A percentile compares a stretch with the other conserved stretches of the same genome.
phyloP scores from a whole-genome alignment of 2,329 filamentous ascomycete species.

The Pseudopyricularia cyperi region DNA sequence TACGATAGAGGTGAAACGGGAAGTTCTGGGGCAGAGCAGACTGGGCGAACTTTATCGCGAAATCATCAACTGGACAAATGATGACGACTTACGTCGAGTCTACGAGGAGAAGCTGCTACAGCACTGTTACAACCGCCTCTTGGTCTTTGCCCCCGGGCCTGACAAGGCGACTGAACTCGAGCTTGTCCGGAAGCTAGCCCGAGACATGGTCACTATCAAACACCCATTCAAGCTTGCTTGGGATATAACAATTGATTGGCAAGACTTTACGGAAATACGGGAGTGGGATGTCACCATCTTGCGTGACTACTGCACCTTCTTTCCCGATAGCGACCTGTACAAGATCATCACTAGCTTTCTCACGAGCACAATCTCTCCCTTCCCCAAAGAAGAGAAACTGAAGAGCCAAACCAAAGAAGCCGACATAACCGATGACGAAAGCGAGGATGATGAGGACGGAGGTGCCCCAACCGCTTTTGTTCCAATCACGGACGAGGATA shows the following conservation, averaged over 20 bases:
- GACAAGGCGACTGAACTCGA: slow-evolving; percentile 59
- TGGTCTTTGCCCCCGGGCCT: slow-evolving; percentile 47
- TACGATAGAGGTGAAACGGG: slow-evolving; percentile 73
- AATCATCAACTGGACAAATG: slow-evolving; percentile 78
- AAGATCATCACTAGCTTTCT: slow-evolving; percentile 75
- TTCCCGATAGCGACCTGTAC: slow-evolving; percentile 70
- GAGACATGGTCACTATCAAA: slow-evolving; percentile 92
- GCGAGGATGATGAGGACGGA: slow-evolving; percentile 44
- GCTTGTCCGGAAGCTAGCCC: slow-evolving; percentile 63
- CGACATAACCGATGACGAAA: slow-evolving; percentile 30
- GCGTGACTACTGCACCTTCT: slow-evolving; percentile 68
- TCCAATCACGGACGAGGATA: slow-evolving; percentile 61
- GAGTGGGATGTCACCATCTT: slow-evolving; percentile 70
- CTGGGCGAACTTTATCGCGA: slow-evolving; percentile 72
- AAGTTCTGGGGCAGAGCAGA: slow-evolving; percentile 63
- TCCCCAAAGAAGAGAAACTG: slow-evolving; percentile 32
- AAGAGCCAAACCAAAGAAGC: slow-evolving; percentile 9
- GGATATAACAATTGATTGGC: slow-evolving; percentile 84
- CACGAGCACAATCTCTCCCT: slow-evolving; percentile 73
- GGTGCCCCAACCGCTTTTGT: slow-evolving; percentile 36
- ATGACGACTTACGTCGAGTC: slow-evolving; percentile 70
- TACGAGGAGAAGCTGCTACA: slow-evolving; percentile 86
- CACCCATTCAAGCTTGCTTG: slow-evolving; percentile 83
- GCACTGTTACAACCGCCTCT: slow-evolving; percentile 65
- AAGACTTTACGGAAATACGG: slow-evolving; percentile 60